Evolutionary conservation across 352 stramenopile species (phyloP).

Genomic region (Phytophthora ramorum): DNA sequence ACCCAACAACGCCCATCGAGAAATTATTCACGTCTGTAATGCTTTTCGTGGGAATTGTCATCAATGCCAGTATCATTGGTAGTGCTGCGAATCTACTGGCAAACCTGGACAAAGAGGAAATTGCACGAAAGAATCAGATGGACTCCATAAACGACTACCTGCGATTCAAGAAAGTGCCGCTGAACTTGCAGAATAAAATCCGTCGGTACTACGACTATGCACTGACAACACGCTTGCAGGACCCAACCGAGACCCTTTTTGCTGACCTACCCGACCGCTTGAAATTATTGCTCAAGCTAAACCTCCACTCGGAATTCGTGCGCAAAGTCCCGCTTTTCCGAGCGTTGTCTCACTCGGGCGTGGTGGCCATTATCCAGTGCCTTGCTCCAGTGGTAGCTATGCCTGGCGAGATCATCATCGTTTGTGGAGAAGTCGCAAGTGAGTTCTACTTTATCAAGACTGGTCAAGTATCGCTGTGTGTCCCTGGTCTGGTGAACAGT

Average conservation of each 20-base stretch:
- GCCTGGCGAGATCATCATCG: constrained; percentile 74
- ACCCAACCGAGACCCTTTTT: constrained; percentile 71
- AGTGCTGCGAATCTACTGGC: constrained; percentile 75
- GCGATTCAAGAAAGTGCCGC: constrained; percentile 80
- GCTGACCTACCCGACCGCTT: constrained; percentile 74
- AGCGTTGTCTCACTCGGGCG: constrained; percentile 68
- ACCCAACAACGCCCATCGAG: constrained; percentile 56
- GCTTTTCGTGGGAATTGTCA: constrained; percentile 79
- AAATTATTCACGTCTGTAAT: constrained; percentile 73
- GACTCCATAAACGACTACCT: constrained; percentile 85
- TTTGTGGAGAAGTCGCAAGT: constrained; percentile 55
- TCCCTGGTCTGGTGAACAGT: constrained; percentile 33
- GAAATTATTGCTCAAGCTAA: constrained; percentile 71
- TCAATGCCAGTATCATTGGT: constrained; percentile 86
- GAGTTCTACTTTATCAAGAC: constrained; percentile 87
- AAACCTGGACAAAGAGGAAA: constrained; percentile 79
- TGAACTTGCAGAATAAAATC: constrained; percentile 75
- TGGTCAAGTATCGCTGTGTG: constrained; percentile 64
- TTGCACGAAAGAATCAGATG: constrained; percentile 81
- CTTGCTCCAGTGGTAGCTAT: constrained; percentile 68
- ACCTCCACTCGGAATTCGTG: constrained; percentile 74
- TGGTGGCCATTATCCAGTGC: constrained; percentile 80
- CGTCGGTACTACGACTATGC: constrained; percentile 81
- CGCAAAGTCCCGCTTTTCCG: constrained; percentile 78
- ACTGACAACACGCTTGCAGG: constrained; percentile 58